A percentile compares a stretch with the other conserved stretches of the same genome.
Conservation (phyloP, 2,329 filamentous ascomycete genomes). For the Calonectria hongkongensis region DNA sequence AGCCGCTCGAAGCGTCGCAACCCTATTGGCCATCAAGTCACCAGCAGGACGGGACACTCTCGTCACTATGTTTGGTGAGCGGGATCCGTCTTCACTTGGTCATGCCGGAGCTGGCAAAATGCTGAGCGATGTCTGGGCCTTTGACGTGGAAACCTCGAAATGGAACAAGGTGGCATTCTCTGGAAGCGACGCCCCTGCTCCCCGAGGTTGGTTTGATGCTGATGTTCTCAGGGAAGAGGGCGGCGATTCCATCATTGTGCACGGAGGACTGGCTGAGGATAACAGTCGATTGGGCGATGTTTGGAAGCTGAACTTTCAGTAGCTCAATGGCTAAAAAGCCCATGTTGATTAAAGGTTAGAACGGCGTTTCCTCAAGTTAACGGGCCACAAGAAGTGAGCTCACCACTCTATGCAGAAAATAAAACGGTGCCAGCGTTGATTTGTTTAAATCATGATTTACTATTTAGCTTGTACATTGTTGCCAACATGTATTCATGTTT, state of each 20-base stretch:
- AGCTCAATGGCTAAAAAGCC: background rate
- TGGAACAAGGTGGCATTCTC: slow-evolving; percentile 55
- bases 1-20: slow-evolving; percentile 57
- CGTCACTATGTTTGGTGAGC: slow-evolving; percentile 63
- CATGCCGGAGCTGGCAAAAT: slow-evolving; percentile 65
- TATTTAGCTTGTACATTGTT: no score
- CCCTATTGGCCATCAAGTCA: slow-evolving; percentile 51
- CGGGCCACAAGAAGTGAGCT: no score
- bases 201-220: slow-evolving; percentile 65
- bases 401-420: no score
- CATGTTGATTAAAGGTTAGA: background rate
- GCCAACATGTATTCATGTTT: no score
- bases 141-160: slow-evolving; percentile 56
- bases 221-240: slow-evolving; percentile 50
- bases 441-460: no score
- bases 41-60: slow-evolving; percentile 52
- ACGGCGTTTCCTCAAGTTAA: background rate
- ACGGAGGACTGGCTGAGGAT: slow-evolving; percentile 62
- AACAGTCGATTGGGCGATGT: slow-evolving; percentile 63
- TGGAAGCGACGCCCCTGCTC: slow-evolving; percentile 51
- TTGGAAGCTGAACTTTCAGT: slow-evolving; percentile 50
- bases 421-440: no score
- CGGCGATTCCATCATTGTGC: slow-evolving; percentile 56
- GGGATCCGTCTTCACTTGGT: slow-evolving; percentile 60
- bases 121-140: slow-evolving; percentile 64